Percentiles rank a stretch among this genome's conserved stretches.
phyloP scores from a whole-genome alignment of 257 asterid genomes.

The Cynanchum wilfordii region DNA sequence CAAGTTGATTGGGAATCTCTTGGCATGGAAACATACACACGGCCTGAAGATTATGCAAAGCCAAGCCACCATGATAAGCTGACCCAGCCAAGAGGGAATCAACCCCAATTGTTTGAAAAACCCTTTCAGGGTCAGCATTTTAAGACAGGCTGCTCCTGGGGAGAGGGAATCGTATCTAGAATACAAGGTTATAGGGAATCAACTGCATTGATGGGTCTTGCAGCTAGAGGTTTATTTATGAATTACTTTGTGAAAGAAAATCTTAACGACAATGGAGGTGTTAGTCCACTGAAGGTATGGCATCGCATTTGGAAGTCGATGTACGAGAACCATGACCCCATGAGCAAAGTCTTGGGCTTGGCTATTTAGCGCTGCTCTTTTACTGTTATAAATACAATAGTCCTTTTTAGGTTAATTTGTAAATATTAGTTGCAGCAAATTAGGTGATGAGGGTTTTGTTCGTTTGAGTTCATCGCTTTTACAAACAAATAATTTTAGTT shows the following conservation, averaged over 20 bases:
- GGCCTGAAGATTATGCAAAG: constrained; percentile 21
- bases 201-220: constrained; percentile 50
- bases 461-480: not conserved
- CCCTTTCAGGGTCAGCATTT: constrained; percentile 20
- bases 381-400: not conserved
- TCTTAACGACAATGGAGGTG: constrained; percentile 24
- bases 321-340: constrained; percentile 20
- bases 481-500: too few relatives aligned
- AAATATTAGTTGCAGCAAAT: not conserved
- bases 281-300: constrained; percentile 54
- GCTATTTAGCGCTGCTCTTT: not conserved
- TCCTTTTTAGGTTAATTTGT: not conserved
- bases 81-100: constrained; percentile 20
- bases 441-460: not conserved
- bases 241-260: constrained; percentile 24
- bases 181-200: constrained; percentile 48
- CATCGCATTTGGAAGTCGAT: constrained; percentile 40
- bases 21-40: constrained; percentile 41
- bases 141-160: constrained; percentile 29
- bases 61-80: constrained; percentile 16
- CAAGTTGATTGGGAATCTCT: constrained; percentile 64
- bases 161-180: constrained; percentile 52
- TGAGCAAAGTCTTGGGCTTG: not conserved
- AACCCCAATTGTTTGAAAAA: constrained; percentile 20
- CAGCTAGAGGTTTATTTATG: constrained; percentile 56